Base-by-base conservation (phyloP, 1,139 yeast genomes). In the Saccharomycopsis hybrid region DNA sequence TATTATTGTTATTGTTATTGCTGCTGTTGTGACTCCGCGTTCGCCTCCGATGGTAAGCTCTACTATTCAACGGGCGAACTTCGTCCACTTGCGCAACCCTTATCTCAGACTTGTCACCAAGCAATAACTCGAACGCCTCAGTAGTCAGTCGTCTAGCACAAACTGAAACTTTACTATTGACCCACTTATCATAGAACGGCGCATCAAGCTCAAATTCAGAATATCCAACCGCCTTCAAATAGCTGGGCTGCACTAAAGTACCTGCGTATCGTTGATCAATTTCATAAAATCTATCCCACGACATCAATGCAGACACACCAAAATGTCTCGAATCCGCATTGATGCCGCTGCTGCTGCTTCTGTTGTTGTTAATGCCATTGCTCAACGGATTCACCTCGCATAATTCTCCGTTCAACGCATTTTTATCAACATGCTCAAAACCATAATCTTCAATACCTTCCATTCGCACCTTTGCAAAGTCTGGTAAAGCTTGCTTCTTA, bases 171-270 rank as follows among this genome's bases (percentile, higher is more conserved):
- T 44, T 51, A 2, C 48, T 25, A 33, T 51, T 41, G 13, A 40
- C 30, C 44, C 44, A 51, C 32, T 44, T 32, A 5, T 43, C 42
- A 33, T 54, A 52, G 36, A 56, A 56, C 13, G 39, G 41, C 3
- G 35, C 31, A 8, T 51, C 51, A 13, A 55, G 40, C 42, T 56
- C 58, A 8, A 55, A 47, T 5, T 39, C 31, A 4, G 43, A 28
- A 27, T 48, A 50, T 24, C 36, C 42, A 3, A 39, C 41, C 11
- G 50, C 39, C 5, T 44, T 28, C 45, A 59, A 47, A 52, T 59
- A 54, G 2, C 47, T n/a, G 1, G 82, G 82, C 49, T 65, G 62
- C 1, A 62, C 57, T n/a, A 78, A 62, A 1, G 75, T 67, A 2
- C 59, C 50, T 5, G 50, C 47, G 58, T 63, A 76, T 9, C 59